Evolutionary conservation across 108 stramenopile genomes (phyloP), one percentile per base, ranked within the genome.

Genomic region (Chaetoceros tenuissimus): DNA sequence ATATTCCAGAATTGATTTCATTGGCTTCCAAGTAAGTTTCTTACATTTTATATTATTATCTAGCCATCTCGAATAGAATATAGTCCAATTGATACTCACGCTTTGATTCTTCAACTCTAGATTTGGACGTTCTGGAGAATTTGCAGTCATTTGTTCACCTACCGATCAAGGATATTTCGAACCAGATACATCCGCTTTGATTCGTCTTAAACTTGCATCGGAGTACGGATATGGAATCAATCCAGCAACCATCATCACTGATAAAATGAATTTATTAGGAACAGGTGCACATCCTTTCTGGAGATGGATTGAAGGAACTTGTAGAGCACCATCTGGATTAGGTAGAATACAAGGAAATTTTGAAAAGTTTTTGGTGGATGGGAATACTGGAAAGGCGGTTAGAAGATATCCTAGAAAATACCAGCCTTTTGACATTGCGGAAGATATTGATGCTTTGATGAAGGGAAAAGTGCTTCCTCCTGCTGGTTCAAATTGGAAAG

Each of bases 121-220:
- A 63, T 81, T 83, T 53, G 81, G 82, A 24, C 79, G 69, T 34
- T 55, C 66, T 23, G 81, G 85, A n/a, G 81, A 84, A 48, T 82
- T 91, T 55, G 83, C 72, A 0, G 85, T 93, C 29, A 64, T 93
- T 23, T n/a, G 78, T 31, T 77, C 80, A n/a, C 92, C 92, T 27
- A 87, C 83, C 28, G 92, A 93, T 50, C 92, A 93, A 60, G 92
- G 92, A 8, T 93, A 93, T 56, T 93, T 85, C 69, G 92, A 93
- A 69, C 92, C 92, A 16, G 92, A 93, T 62, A 93, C 92, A 23
- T 87, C 85, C 8, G 72, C 78, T 22, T 56, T 93, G 13, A 74
- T 93, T 49, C 82, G 92, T 10, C 67, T 89, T 47, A 93, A 93
- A 71, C 62, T 93, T 0, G 85, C 79, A n/a, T 74, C 75, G 18